Evolutionary conservation across 176 grass and related monocot species (phyloP).

Genomic region (Ensete ventricosum): DNA sequence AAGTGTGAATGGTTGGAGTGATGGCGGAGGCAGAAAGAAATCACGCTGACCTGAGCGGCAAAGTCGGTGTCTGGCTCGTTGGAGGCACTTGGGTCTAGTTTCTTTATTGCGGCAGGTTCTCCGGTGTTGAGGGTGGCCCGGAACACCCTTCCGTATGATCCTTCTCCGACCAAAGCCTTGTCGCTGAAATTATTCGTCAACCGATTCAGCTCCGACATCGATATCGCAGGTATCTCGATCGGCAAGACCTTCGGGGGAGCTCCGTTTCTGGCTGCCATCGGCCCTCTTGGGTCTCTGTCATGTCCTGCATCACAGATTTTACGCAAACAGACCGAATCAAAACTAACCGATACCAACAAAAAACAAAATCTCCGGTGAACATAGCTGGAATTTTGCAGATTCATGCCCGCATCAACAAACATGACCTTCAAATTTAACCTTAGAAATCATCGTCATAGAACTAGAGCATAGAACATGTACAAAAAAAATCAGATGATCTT

Average conservation of each 20-base stretch:
- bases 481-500: too few relatives aligned
- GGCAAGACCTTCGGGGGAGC: constrained; percentile 29
- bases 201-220: constrained; percentile 29
- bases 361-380: too few relatives aligned
- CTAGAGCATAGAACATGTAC: too few relatives aligned
- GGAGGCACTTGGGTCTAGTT: constrained; percentile 37
- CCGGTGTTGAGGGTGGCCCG: constrained; percentile 23
- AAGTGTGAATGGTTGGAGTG: too few relatives aligned
- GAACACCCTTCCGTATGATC: constrained; percentile 48
- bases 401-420: background rate
- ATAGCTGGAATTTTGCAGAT: too few relatives aligned
- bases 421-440: too few relatives aligned
- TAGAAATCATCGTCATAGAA: too few relatives aligned
- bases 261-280: constrained; percentile 14
- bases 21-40: too few relatives aligned
- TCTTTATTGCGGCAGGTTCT: constrained; percentile 41
- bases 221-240: constrained; percentile 37
- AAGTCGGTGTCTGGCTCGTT: constrained; percentile 34
- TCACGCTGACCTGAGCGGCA: constrained; percentile 25
- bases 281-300: constrained; percentile 31
- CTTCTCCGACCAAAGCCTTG: constrained; percentile 40
- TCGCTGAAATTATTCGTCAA: constrained; percentile 29
- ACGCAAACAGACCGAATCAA: too few relatives aligned
- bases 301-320: constrained; percentile 17
- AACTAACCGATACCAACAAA: too few relatives aligned